Conservation (phyloP, 441 rosid species). For the Manihot esculenta region DNA sequence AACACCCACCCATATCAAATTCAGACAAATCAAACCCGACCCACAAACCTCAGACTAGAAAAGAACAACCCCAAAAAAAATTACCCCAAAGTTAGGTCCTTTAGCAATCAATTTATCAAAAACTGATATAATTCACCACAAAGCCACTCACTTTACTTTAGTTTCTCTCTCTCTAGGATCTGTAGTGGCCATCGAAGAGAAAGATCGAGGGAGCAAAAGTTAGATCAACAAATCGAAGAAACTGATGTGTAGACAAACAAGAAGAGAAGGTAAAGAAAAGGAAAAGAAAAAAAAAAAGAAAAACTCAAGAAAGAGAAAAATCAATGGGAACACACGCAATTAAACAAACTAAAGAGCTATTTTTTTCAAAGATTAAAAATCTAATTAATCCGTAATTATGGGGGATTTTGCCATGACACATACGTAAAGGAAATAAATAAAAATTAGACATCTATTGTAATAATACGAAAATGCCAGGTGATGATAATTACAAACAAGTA, state of each 20-base stretch:
- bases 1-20: constrained; percentile 95
- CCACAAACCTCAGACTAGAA: constrained; percentile 33
- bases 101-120: constrained; percentile 14
- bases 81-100: constrained; percentile 18
- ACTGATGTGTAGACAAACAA: constrained; percentile 41
- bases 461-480: constrained; percentile 11
- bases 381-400: constrained; percentile 23
- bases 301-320: too few relatives aligned
- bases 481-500: not conserved
- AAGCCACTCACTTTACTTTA: constrained; percentile 33
- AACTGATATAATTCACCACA: constrained; percentile 23
- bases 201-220: constrained; percentile 55
- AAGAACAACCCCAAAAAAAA: constrained; percentile 24
- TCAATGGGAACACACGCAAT: constrained; percentile 21
- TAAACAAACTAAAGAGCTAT: constrained; percentile 21
- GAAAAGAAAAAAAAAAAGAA: constrained; percentile 8
- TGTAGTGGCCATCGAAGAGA: constrained; percentile 49
- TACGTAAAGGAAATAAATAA: not conserved
- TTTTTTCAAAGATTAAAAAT: too few relatives aligned
- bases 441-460: constrained; percentile 4
- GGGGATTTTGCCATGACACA: not conserved
- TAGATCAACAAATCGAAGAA: constrained; percentile 87
- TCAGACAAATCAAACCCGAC: constrained; percentile 38
- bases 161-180: constrained; percentile 38
- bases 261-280: constrained; percentile 42